Percentiles rank a stretch among this genome's conserved stretches.
phyloP scores from a whole-genome alignment of 1,139 yeast genomes.

The Scheffersomyces titani region DNA sequence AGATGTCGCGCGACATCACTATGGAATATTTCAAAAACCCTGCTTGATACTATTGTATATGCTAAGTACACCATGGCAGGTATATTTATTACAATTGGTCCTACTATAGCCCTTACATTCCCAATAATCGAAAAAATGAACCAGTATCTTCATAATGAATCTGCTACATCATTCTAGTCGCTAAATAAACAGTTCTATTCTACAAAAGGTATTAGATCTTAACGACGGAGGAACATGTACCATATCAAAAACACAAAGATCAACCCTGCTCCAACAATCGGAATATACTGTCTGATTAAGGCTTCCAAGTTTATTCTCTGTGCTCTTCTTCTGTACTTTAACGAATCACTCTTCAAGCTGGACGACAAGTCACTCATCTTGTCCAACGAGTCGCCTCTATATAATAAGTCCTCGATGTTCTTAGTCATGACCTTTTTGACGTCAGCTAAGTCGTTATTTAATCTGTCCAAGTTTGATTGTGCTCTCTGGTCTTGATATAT shows the following conservation, averaged over 20 bases:
- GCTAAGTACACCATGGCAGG: not conserved
- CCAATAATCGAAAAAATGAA: not conserved
- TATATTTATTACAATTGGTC: not conserved
- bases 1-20: not conserved
- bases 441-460: conserved; percentile 86
- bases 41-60: not conserved
- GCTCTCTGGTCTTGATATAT: conserved; percentile 91
- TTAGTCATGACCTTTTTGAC: conserved; percentile 95
- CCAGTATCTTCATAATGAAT: not conserved
- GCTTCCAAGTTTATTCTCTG: conserved; percentile 90
- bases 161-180: not conserved
- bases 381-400: conserved; percentile 93
- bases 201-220: not conserved
- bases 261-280: conserved; percentile 72
- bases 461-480: conserved; percentile 79
- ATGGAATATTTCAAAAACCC: not conserved
- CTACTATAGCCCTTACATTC: not conserved
- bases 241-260: conserved; percentile 78
- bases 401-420: conserved; percentile 89
- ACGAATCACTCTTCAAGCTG: conserved; percentile 76
- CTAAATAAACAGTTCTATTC: not conserved
- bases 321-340: conserved; percentile 87
- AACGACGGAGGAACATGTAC: conserved; percentile 63
- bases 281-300: conserved; percentile 84
- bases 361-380: conserved; percentile 88